These are phyloP conservation scores for Syzygium aqueum DNA, from an alignment of 345 rosid species.

Conservation along the genomic window DNA sequence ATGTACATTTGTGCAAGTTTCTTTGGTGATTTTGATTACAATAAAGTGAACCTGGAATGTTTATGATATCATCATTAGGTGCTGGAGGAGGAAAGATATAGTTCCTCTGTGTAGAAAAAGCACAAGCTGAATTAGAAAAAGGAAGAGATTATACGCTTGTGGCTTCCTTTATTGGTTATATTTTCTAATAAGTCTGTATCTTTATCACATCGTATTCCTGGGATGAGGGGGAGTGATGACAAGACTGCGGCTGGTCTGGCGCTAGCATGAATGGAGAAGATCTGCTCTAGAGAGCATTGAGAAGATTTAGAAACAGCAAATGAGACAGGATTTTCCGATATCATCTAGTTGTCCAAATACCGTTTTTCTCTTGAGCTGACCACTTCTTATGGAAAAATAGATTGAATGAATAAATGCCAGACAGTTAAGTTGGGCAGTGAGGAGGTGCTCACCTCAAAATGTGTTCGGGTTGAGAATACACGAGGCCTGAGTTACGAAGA, in stretches of 20 bases:
- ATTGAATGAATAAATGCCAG: neutral
- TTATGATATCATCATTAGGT: neutral
- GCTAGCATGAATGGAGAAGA: neutral
- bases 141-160: neutral
- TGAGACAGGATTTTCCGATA: neutral
- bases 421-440: neutral
- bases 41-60: neutral
- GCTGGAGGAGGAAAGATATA: neutral
- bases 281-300: neutral
- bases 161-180: neutral
- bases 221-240: neutral
- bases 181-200: neutral
- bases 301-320: neutral
- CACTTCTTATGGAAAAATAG: neutral
- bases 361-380: neutral
- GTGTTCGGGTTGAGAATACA: neutral
- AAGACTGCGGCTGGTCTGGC: neutral
- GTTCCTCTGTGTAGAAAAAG: neutral
- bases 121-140: neutral
- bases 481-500: neutral
- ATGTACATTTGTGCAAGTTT: neutral
- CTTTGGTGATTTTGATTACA: neutral
- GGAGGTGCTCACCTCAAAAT: neutral
- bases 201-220: neutral
- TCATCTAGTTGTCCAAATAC: neutral